A percentile compares a stretch with the other conserved stretches of the same genome.
phyloP scores from a whole-genome alignment of 805 yeast genomes.

The Soucietia sequanensis region DNA sequence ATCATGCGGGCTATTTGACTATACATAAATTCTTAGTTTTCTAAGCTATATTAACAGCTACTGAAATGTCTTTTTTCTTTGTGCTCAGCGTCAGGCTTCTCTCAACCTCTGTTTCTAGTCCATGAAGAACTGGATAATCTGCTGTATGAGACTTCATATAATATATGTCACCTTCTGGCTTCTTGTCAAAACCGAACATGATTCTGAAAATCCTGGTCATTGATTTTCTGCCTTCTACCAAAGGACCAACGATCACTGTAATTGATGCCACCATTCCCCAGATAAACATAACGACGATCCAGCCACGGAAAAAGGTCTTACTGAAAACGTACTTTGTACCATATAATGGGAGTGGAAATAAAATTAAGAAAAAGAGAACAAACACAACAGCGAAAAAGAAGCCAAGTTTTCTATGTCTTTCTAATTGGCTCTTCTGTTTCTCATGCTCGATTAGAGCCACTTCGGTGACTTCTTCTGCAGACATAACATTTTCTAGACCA shows the following conservation, averaged over 20 bases:
- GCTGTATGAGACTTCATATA: too few species aligned
- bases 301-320: conserved; percentile 21
- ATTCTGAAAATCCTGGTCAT: neutral
- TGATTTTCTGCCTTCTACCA: conserved; percentile 7
- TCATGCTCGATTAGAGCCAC: conserved; percentile 17
- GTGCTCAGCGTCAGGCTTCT: neutral
- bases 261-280: conserved; percentile 23
- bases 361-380: conserved; percentile 12
- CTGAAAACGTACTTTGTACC: conserved; percentile 62
- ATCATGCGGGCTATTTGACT: neutral
- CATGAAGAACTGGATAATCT: too few species aligned
- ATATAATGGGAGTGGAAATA: conserved; percentile 38
- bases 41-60: too few species aligned
- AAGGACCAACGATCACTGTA: conserved; percentile 10
- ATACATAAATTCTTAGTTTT: too few species aligned
- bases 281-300: conserved; percentile 23
- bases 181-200: neutral
- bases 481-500: conserved; percentile 24
- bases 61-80: neutral
- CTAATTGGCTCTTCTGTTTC: conserved; percentile 17
- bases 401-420: conserved; percentile 24
- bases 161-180: neutral
- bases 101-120: neutral
- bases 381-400: conserved; percentile 20
- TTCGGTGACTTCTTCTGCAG: conserved; percentile 26